Percentiles rank a stretch among this genome's conserved stretches.
Evolutionary conservation across 371 early-diverging fungal genomes (phyloP).

Genomic region (Mucor indicus): DNA sequence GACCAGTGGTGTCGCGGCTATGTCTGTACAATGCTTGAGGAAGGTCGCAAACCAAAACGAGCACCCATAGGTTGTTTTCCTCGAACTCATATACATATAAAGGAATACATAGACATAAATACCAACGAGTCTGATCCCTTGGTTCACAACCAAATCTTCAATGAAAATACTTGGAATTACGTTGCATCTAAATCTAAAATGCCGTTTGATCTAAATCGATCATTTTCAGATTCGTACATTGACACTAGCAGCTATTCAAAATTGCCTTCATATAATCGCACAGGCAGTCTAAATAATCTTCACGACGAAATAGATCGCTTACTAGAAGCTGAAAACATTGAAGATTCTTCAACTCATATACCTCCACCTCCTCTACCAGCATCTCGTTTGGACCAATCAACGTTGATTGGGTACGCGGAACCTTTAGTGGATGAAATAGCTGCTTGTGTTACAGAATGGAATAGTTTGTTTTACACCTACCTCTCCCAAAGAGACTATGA

Average conservation of each 20-base stretch:
- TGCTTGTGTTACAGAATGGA: slow-evolving; percentile 67
- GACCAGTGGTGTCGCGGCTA: slow-evolving; percentile 69
- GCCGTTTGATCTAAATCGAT: slow-evolving; percentile 17
- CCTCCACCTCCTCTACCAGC: slow-evolving; percentile 39
- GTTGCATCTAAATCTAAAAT: neutral
- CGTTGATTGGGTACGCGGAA: slow-evolving; percentile 55
- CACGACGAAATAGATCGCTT: no score
- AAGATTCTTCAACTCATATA: slow-evolving; percentile 1
- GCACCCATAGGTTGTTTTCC: slow-evolving; percentile 65
- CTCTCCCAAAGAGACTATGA: slow-evolving; percentile 56
- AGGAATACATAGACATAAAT: slow-evolving; percentile 45
- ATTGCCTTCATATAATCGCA: neutral
- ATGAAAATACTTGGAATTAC: neutral
- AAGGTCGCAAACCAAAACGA: slow-evolving; percentile 38
- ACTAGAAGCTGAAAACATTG: no score
- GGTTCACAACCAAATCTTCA: no score
- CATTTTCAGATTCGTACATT: slow-evolving; percentile 33
- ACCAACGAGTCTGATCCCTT: slow-evolving; percentile 24
- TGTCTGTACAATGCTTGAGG: slow-evolving; percentile 46
- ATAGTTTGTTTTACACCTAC: slow-evolving; percentile 48
- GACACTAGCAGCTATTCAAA: no score
- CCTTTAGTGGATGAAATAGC: slow-evolving; percentile 71
- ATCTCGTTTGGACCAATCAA: slow-evolving; percentile 51
- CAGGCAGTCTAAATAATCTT: neutral
- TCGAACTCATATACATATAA: slow-evolving; percentile 53